Conservation (phyloP, 2,329 filamentous ascomycete genomes). For the Fusarium poae region DNA sequence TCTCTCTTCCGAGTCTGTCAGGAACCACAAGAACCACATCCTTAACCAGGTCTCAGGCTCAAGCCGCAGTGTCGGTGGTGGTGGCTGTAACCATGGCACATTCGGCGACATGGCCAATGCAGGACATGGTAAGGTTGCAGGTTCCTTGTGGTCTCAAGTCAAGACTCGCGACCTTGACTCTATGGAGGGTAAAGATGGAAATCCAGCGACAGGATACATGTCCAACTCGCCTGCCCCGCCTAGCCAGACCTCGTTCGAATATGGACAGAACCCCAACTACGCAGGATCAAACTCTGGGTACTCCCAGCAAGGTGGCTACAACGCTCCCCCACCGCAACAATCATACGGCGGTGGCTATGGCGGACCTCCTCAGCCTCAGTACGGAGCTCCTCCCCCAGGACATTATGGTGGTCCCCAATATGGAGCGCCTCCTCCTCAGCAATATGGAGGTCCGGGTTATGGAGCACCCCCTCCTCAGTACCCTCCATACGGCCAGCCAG, state of each 20-base stretch:
- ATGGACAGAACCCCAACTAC: conserved; percentile 55
- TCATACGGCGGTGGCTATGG: conserved; percentile 53
- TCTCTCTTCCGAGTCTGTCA: conserved; percentile 87
- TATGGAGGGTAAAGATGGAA: conserved; percentile 64
- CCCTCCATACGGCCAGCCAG: conserved; percentile 38
- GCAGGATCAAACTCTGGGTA: conserved; percentile 42
- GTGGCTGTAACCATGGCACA: conserved; percentile 59
- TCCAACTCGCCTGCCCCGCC: conserved; percentile 57
- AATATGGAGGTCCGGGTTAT: conserved; percentile 49
- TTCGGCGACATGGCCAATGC: conserved; percentile 58
- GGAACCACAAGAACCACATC: conserved; percentile 83
- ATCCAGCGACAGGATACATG: conserved; percentile 54
- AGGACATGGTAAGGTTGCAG: conserved; percentile 70
- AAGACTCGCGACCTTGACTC: conserved; percentile 69
- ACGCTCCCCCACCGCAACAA: conserved; percentile 52
- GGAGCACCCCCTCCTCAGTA: conserved; percentile 38
- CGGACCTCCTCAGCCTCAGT: conserved; percentile 47
- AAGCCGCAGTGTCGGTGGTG: conserved; percentile 44
- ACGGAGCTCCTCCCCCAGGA: conserved; percentile 49
- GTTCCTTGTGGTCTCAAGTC: conserved; percentile 72
- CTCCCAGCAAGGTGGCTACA: conserved; percentile 44
- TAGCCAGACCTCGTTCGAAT: conserved; percentile 56
- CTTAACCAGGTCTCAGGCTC: conserved; percentile 53
- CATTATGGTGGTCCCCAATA: conserved; percentile 52
- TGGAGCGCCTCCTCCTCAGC: conserved; percentile 48